A percentile compares a stretch with the other conserved stretches of the same genome.
Conservation (phyloP, 1,284 basidiomycete genomes). For the Schizophyllum commune region DNA sequence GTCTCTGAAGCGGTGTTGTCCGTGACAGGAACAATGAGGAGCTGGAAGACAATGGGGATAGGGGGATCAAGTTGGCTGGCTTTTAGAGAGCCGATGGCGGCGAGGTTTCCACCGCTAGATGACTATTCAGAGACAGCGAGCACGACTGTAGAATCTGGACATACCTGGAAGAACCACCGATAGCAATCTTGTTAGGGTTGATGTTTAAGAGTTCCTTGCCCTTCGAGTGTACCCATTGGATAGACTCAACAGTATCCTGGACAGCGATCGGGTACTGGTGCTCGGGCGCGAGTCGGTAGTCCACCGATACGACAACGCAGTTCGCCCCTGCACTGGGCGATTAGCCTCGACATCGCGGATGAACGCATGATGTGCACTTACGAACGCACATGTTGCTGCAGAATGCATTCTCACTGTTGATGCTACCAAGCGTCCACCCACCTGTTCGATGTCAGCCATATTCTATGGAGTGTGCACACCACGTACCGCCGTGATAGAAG, state of each 20-base stretch:
- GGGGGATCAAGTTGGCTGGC: conserved; percentile 41
- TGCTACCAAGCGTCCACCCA: conserved; percentile 64
- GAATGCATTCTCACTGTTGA: conserved; percentile 51
- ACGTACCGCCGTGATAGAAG: conserved; percentile 52
- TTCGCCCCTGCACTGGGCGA: conserved; percentile 31
- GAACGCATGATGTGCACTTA: conserved; percentile 19
- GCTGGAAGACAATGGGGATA: conserved; percentile 53
- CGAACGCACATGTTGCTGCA: conserved; percentile 50
- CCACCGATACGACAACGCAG: conserved; percentile 55
- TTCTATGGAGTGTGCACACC: conserved; percentile 4
- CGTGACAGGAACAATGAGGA: conserved; percentile 64
- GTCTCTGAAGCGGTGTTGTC: conserved; percentile 53
- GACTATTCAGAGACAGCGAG: background rate
- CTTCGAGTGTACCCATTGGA: conserved; percentile 53
- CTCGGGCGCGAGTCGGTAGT: conserved; percentile 73
- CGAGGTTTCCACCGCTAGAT: conserved; percentile 62
- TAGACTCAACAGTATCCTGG: conserved; percentile 61
- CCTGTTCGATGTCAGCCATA: conserved; percentile 25
- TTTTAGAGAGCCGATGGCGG: conserved; percentile 59
- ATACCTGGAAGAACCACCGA: conserved; percentile 66
- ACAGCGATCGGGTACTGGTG: conserved; percentile 67
- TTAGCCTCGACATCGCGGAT: background rate
- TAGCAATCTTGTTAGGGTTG: conserved; percentile 27
- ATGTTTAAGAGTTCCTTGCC: conserved; percentile 23
- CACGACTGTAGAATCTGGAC: conserved; percentile 5